These are phyloP conservation scores for Jimgerdemannia lactiflua DNA, from an alignment of 192 early-diverging fungal species.

Conservation along the genomic window DNA sequence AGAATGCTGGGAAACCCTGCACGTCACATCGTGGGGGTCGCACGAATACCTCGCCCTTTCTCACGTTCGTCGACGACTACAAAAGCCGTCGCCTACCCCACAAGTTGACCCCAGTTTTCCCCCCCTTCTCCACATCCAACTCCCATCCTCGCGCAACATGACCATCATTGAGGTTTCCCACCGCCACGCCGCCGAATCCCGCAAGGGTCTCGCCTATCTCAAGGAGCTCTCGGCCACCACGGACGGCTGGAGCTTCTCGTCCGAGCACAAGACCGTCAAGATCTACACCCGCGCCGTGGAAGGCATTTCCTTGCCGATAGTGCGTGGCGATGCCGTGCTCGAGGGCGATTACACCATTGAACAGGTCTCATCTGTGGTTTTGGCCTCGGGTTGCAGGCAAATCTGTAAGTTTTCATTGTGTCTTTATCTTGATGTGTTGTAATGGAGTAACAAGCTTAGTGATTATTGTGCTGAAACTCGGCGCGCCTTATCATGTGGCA, in stretches of 20 bases:
- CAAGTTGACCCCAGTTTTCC: too few relatives aligned
- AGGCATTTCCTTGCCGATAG: slow-evolving; percentile 37
- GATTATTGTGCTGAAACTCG: not conserved
- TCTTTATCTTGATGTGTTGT: too few relatives aligned
- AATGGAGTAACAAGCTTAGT: too few relatives aligned
- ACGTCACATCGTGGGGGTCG: too few relatives aligned
- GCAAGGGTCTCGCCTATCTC: slow-evolving; percentile 26
- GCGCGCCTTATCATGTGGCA: not conserved
- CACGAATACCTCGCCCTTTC: too few relatives aligned
- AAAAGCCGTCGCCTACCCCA: too few relatives aligned
- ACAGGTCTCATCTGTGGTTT: slow-evolving; percentile 41
- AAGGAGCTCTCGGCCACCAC: slow-evolving; percentile 40
- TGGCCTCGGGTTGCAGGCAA: slow-evolving; percentile 40
- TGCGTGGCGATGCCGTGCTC: slow-evolving; percentile 47
- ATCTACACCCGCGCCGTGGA: slow-evolving; percentile 38
- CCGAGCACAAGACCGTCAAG: slow-evolving; percentile 44
- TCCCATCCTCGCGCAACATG: not conserved
- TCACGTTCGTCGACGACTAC: too few relatives aligned
- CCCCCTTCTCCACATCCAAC: too few relatives aligned
- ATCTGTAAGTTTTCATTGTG: slow-evolving; percentile 29
- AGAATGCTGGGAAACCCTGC: too few relatives aligned
- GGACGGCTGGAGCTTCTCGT: slow-evolving; percentile 45
- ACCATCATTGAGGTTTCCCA: slow-evolving; percentile 7
- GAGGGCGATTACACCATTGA: slow-evolving; percentile 33
- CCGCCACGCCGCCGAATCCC: slow-evolving; percentile 32